Evolutionary conservation across 2,329 filamentous ascomycete species (phyloP), one percentile per base, ranked within the genome.

Genomic region (Calycina marina): DNA sequence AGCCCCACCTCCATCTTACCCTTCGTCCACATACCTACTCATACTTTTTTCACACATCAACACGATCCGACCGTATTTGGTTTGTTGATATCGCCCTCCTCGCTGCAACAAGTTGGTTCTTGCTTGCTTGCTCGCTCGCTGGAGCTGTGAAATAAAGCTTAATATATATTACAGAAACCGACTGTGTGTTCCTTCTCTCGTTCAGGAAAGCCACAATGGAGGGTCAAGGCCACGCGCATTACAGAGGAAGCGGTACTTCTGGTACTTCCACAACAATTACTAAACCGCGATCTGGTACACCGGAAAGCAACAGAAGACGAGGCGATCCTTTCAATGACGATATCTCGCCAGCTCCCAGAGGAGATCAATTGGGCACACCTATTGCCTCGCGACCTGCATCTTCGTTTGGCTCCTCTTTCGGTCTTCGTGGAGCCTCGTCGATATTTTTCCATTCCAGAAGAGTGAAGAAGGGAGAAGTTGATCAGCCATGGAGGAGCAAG

Each of bases 401-500:
- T 2, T 53, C 52, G 5, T 55, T 54, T 27, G 58, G 52, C 8
- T 62, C 57, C 6, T 55, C 57, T 4, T 58, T 58, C 6, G 58
- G 44, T 24, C 39, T 60, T 22, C 50, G 41, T 29, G 32, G 10
- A 10, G 31, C 38, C 4, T 38, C 44, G 24, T 35, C 42, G 16
- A 38, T 43, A 44, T 52, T 50, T 38, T 51, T 52, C 31, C 48
- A 52, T 36, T 51, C 48, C 11, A 39, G 49, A 37, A 40, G 79
- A 39, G 68, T 88, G 18, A 69, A 65, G 51, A 82, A 83, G 52
- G 79, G 71, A 25, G 70, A 81, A 30, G 56, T 82, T 3, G 76
- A 84, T 51, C 77, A 81, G 57, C 78, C 82, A 9, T 90, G 83
- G 83, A 56, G 78, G 24, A 56, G 68, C n/a, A 76, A 74, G 50